These are phyloP conservation scores for Cucurbita moschata DNA, from an alignment of 306 rosid genomes.

Conservation along the genomic window DNA sequence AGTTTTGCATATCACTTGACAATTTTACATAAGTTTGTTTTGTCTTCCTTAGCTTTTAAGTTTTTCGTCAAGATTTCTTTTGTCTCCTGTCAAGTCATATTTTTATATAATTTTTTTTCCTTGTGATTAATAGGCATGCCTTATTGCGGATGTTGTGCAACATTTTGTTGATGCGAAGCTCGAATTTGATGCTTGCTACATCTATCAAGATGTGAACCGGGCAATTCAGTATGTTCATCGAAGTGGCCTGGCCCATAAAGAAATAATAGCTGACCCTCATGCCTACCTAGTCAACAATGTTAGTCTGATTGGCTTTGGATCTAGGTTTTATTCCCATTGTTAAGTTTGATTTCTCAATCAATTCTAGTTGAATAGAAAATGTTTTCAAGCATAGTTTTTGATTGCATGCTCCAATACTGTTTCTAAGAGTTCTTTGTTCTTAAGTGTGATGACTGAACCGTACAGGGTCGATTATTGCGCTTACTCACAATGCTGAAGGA, in stretches of 20 bases:
- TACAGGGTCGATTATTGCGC: conserved; percentile 54
- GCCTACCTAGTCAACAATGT: conserved; percentile 73
- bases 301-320: conserved; percentile 17
- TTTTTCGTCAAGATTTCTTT: background rate
- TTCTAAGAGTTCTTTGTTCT: background rate
- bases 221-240: conserved; percentile 86
- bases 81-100: conserved; percentile 10
- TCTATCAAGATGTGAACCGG: conserved; percentile 76
- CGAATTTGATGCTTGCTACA: conserved; percentile 79
- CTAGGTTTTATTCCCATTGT: background rate
- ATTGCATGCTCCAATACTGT: background rate
- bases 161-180: conserved; percentile 83
- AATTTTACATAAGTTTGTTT: background rate
- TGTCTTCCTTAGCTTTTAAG: background rate
- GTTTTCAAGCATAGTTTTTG: background rate
- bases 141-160: conserved; percentile 89
- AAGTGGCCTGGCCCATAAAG: conserved; percentile 76
- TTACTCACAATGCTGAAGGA: conserved; percentile 80
- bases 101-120: conserved; percentile 4
- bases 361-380: background rate
- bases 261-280: conserved; percentile 65
- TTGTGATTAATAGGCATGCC: conserved; percentile 73
- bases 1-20: background rate
- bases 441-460: conserved; percentile 13
- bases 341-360: background rate